Base-by-base conservation (phyloP, 805 yeast genomes). In the Clavispora fructus region DNA sequence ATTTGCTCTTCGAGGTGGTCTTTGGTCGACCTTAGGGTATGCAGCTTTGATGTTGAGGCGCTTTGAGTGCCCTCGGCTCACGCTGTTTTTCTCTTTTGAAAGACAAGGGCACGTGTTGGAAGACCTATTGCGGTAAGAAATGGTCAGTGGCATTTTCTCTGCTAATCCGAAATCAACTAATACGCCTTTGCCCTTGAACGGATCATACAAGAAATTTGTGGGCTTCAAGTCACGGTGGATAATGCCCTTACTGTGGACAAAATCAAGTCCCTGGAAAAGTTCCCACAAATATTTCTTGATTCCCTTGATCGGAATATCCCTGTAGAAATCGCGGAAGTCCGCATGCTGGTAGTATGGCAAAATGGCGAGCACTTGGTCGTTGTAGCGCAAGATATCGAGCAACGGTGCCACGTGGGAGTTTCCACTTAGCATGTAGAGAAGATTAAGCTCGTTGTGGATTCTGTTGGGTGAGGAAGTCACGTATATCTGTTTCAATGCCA, bases 401-500 rank as follows among this genome's bases (percentile, higher is more conserved):
- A 94, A 68, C 1, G 97, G 96, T 1, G 96, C 96, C 28, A 94
- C 89, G 51, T 83, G 80, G 0, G 78, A 72, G 51, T 84, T 81
- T 0, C 87, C 87, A 7, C 83, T 74, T 42, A 88, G 64, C 50
- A 75, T 77, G 60, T 85, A 85, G 29, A 94, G 73, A 40, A 94
- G 68, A 52, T 84, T 84, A 52, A 94, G 75, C 64, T 94, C 99
- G 62, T 91, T 91, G 56, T 79, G 82, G 39, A 94, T 92, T 64
- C 99, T 77, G 51, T 81, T 83, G 0, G 98, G 97, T 7, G 97
- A 89, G 1, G 97, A 87, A 0, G 99, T 94, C 17, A 91, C 98
- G 63, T 92, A 91, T 40, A 94, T 89, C 58, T 94, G 80, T 62
- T 94, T 94, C 54, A 94, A 71, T 1, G 99, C 99, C 47, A 94